Evolutionary conservation across 2,329 filamentous ascomycete genomes (phyloP), one percentile per base, ranked within the genome.

Genomic region (Leptosphaerulina australis): DNA sequence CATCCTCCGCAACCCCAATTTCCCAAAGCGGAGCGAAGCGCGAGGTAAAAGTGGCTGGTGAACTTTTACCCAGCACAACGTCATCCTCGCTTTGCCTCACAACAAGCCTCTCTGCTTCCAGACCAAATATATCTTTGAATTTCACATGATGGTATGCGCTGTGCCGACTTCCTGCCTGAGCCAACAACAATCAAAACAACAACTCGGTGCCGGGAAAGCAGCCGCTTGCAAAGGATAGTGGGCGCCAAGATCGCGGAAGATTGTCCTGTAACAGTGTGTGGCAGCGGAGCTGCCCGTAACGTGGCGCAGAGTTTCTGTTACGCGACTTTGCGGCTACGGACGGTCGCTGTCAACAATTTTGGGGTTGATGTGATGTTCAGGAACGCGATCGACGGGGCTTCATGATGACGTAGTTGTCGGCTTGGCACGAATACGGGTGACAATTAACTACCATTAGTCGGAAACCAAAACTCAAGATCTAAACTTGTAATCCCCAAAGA

Each of bases 331-430:
- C 45, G 47, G n/a, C 36, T 29, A 17, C 34, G 26, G 31, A 21
- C 30, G 30, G 44, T 44, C 36, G 25, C 30, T 43, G 25, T 39
- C 31, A 33, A 25, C 36, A 15, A 26, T 28, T 20, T 17, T 35
- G 28, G 17, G 20, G 25, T 25, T 18, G 30, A n/a, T 30, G 40
- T 24, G 33, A 33, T 26, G 38, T 36, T 44, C 41, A 44, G 47
- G 47, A 50, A 43, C 39, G 34, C 56, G 58, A 61, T 56, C 44
- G 34, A 38, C 30, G 21, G 28, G 29, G 31, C 20, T 46, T 17
- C 21, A 33, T 46, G 39, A 53, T 59, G 58, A 61, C 58, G 58
- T 58, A 50, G 12, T 29, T 53, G 20, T 33, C 35, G 50, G 25
- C 48, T 55, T 55, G 53, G 53, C 49, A 35, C 6, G 4, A 12